A percentile compares a stretch with the other conserved stretches of the same genome.
Evolutionary conservation across 805 yeast species (phyloP).

Genomic region (Yamadazyma nakazawae): DNA sequence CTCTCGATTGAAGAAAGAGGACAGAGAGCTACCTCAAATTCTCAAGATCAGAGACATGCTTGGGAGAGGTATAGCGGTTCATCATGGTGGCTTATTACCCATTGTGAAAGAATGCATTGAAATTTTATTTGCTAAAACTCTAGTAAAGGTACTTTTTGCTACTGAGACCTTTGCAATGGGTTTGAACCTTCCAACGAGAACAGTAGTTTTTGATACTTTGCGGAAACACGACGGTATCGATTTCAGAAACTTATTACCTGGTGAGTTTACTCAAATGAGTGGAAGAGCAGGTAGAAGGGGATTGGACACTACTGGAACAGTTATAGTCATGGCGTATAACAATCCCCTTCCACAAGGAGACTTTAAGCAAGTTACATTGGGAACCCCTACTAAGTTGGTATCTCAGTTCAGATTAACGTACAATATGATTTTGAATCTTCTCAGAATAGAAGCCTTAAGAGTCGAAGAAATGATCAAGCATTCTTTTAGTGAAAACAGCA

Average conservation of each 20-base stretch:
- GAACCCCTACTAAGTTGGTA: constrained; percentile 83
- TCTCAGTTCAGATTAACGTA: constrained; percentile 94
- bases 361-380: constrained; percentile 79
- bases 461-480: constrained; percentile 99
- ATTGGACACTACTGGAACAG: constrained; percentile 89
- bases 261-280: constrained; percentile 98
- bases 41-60: constrained; percentile 75
- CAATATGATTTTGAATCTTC: constrained; percentile 87
- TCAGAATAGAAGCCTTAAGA: constrained; percentile 88
- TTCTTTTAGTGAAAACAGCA: constrained; percentile 87
- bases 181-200: constrained; percentile 90
- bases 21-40: constrained; percentile 90
- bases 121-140: constrained; percentile 79
- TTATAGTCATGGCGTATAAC: constrained; percentile 82
- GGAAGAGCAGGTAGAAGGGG: constrained; percentile 99
- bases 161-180: constrained; percentile 99
- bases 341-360: constrained; percentile 55
- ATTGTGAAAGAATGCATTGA: constrained; percentile 93
- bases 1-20: constrained; percentile 83
- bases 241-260: constrained; percentile 81
- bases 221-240: constrained; percentile 89
- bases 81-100: constrained; percentile 91
- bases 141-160: constrained; percentile 89
- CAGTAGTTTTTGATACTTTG: constrained; percentile 84
- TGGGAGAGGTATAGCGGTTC: constrained; percentile 91